Evolutionary conservation across 1,284 basidiomycete genomes (phyloP).

Genomic region (Trichosporon faecale): DNA sequence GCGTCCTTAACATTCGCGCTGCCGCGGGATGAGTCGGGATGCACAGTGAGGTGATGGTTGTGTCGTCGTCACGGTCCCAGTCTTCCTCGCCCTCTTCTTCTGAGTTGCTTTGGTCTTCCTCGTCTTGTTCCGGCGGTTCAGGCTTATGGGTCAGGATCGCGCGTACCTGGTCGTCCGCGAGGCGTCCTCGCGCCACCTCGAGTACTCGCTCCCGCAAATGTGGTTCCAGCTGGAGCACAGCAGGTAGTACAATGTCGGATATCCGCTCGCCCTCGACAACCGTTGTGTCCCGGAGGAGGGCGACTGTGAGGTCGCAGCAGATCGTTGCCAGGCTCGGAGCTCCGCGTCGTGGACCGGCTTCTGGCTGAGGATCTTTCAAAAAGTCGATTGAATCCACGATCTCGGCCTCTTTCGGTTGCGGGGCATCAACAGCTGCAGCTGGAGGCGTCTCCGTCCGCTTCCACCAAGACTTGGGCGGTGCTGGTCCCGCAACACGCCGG

Average conservation of each 20-base stretch:
- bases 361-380: neutral
- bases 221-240: constrained; percentile 31
- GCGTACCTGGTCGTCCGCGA: constrained; percentile 28
- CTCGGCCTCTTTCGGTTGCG: neutral
- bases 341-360: neutral
- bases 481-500: constrained; percentile 40
- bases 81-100: constrained; percentile 17
- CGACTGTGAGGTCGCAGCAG: constrained; percentile 31
- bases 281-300: constrained; percentile 29
- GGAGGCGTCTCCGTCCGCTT: neutral
- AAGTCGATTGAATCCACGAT: constrained; percentile 7
- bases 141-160: constrained; percentile 24
- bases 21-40: constrained; percentile 35
- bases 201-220: constrained; percentile 36
- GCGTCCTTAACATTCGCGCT: constrained; percentile 28
- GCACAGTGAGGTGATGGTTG: constrained; percentile 29
- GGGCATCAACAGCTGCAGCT: neutral
- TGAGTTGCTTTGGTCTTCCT: neutral
- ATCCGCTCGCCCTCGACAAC: constrained; percentile 25
- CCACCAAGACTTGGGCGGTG: constrained; percentile 44
- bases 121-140: neutral
- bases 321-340: constrained; percentile 25
- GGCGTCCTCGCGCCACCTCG: constrained; percentile 19
- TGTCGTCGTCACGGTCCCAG: constrained; percentile 25
- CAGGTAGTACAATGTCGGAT: constrained; percentile 31